Conservation (phyloP, 257 asterid genomes). For the Scutellaria minor region DNA sequence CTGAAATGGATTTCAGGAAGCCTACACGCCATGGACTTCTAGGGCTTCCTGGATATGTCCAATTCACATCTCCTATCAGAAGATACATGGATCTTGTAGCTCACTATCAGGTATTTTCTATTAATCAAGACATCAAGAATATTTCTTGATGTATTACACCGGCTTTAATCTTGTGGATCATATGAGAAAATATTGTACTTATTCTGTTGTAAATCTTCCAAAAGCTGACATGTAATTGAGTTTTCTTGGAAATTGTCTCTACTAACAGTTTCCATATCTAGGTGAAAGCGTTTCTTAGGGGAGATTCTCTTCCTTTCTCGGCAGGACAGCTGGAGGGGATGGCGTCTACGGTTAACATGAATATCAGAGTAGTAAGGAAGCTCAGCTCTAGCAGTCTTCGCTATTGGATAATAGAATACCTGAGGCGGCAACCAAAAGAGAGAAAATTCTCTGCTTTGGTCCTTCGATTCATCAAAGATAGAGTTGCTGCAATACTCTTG, state of each 20-base stretch:
- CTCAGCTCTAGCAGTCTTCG: constrained; percentile 78
- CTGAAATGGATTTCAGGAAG: constrained; percentile 94
- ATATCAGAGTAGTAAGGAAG: constrained; percentile 60
- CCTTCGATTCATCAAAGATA: constrained; percentile 87
- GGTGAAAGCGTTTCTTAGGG: constrained; percentile 93
- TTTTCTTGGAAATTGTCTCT: constrained; percentile 22
- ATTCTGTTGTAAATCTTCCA: too few relatives aligned
- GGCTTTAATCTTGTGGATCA: constrained; percentile 2
- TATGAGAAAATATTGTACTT: too few relatives aligned
- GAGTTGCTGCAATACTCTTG: constrained; percentile 84
- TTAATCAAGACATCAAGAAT: constrained; percentile 23
- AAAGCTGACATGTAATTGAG: constrained; percentile 13
- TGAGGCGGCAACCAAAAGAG: constrained; percentile 78
- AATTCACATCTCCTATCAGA: constrained; percentile 95
- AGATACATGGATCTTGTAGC: constrained; percentile 96
- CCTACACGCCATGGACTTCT: constrained; percentile 88
- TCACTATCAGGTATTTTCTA: constrained; percentile 77
- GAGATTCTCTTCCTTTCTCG: constrained; percentile 87
- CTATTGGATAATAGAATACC: constrained; percentile 87
- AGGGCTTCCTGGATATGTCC: constrained; percentile 99
- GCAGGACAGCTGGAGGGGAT: constrained; percentile 91
- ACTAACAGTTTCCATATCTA: constrained; percentile 40
- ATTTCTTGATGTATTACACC: constrained; percentile 16
- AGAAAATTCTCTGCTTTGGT: constrained; percentile 73
- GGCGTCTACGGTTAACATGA: constrained; percentile 75